Conservation (phyloP, 768 basidiomycete genomes). For the Macrocybe gigantea region DNA sequence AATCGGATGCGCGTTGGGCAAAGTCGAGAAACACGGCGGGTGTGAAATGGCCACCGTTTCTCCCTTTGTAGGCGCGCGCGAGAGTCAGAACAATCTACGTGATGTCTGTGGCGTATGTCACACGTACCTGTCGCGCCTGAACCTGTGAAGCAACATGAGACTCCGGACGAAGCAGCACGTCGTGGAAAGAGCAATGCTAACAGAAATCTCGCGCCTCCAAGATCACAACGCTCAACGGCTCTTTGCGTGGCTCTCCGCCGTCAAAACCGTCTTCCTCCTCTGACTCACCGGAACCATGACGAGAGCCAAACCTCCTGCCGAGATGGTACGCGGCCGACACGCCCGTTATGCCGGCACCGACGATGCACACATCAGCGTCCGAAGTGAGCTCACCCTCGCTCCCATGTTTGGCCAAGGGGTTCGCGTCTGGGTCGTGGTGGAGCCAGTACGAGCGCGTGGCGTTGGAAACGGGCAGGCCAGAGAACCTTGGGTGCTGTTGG, state of each 20-base stretch:
- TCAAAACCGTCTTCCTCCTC: slow-evolving; percentile 22
- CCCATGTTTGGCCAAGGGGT: slow-evolving; percentile 63
- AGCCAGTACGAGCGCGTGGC: slow-evolving; percentile 76
- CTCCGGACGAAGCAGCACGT: background rate
- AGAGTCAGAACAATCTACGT: background rate
- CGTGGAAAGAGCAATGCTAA: slow-evolving; percentile 29
- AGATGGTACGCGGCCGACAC: slow-evolving; percentile 73
- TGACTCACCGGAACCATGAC: too few species aligned
- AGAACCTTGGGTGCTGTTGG: background rate
- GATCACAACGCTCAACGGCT: slow-evolving; percentile 47
- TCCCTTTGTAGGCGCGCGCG: slow-evolving; percentile 33
- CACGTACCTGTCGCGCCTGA: too few species aligned
- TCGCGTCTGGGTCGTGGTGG: slow-evolving; percentile 43
- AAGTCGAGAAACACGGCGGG: slow-evolving; percentile 46
- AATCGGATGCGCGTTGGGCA: slow-evolving; percentile 25
- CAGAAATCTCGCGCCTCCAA: slow-evolving; percentile 87
- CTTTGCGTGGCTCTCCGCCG: slow-evolving; percentile 7
- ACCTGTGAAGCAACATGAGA: background rate
- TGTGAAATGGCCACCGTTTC: slow-evolving; percentile 79
- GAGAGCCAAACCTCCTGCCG: background rate
- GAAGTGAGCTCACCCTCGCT: slow-evolving; percentile 53
- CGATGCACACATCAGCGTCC: slow-evolving; percentile 68
- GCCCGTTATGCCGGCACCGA: slow-evolving; percentile 79
- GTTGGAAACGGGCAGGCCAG: slow-evolving; percentile 47
- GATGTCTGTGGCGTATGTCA: too few species aligned